Evolutionary conservation across 495 filamentous ascomycete species (phyloP).

Genomic region (Aspergillus leporis): DNA sequence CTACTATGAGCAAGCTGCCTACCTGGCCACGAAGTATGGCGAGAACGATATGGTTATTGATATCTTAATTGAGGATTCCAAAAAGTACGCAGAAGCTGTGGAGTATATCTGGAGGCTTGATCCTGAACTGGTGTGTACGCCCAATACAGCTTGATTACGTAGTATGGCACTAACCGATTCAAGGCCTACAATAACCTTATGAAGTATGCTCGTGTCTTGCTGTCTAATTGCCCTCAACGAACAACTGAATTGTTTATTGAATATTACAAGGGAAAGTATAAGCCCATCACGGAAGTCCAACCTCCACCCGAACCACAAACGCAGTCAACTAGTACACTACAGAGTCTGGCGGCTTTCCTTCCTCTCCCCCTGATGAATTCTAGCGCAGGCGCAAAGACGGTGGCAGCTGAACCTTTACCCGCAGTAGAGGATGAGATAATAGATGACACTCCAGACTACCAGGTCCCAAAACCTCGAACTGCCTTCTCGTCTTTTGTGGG

Average conservation of each 20-base stretch:
- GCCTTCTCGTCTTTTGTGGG: constrained; percentile 98
- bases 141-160: neutral
- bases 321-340: constrained; percentile 68
- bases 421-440: constrained; percentile 27
- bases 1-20: constrained; percentile 97
- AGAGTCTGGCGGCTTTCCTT: constrained; percentile 79
- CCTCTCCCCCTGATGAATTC: constrained; percentile 83
- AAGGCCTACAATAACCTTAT: constrained; percentile 87
- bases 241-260: constrained; percentile 86
- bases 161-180: constrained; percentile 18
- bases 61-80: constrained; percentile 92
- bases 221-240: constrained; percentile 77
- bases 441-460: constrained; percentile 33
- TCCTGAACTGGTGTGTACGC: constrained; percentile 66
- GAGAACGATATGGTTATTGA: constrained; percentile 94
- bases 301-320: constrained; percentile 50
- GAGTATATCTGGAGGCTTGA: constrained; percentile 89
- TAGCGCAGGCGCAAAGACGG: constrained; percentile 46
- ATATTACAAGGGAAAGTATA: constrained; percentile 87
- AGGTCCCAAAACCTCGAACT: constrained; percentile 74
- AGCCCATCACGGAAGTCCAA: constrained; percentile 66
- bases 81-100: constrained; percentile 81
- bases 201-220: constrained; percentile 89
- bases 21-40: constrained; percentile 88
- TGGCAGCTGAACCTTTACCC: constrained; percentile 28